Evolutionary conservation across 805 yeast species (phyloP).

Genomic region (Metschnikowia sp.): DNA sequence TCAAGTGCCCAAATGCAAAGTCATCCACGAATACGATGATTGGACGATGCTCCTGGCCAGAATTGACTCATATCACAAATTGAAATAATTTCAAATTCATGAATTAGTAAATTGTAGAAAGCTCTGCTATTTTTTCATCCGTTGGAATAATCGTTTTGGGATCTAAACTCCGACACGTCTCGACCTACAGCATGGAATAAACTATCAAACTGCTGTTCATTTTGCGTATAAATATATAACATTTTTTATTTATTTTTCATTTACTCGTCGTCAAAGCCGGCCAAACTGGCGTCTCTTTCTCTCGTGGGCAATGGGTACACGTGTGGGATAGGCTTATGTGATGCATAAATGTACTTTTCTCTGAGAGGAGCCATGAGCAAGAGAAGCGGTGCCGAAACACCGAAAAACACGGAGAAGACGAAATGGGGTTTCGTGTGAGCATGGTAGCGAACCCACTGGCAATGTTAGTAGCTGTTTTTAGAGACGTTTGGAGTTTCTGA

Average conservation of each 20-base stretch:
- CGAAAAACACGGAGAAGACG: slow-evolving; percentile 61
- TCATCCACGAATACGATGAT: too few relatives aligned
- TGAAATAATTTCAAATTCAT: background rate
- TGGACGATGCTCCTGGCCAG: too few relatives aligned
- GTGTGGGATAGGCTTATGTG: slow-evolving; percentile 62
- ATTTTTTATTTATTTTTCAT: background rate
- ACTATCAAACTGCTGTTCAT: background rate
- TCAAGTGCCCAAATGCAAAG: too few relatives aligned
- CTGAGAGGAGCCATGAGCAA: slow-evolving; percentile 64
- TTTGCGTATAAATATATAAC: background rate
- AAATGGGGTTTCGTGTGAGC: slow-evolving; percentile 76
- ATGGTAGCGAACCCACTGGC: slow-evolving; percentile 69
- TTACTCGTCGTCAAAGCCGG: slow-evolving; percentile 53
- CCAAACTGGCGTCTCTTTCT: slow-evolving; percentile 44
- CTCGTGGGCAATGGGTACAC: slow-evolving; percentile 57
- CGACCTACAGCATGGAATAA: background rate
- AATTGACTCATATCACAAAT: background rate
- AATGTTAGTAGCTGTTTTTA: slow-evolving; percentile 3
- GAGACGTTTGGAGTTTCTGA: too few relatives aligned
- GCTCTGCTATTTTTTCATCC: too few relatives aligned
- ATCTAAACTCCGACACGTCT: too few relatives aligned
- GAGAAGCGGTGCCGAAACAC: slow-evolving; percentile 64
- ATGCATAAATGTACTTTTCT: slow-evolving; percentile 62
- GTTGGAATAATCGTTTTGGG: too few relatives aligned
- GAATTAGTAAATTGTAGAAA: too few relatives aligned